These are phyloP conservation scores for Hymenoscyphus linearis DNA, from an alignment of 2,329 filamentous ascomycete species.

Conservation along the genomic window DNA sequence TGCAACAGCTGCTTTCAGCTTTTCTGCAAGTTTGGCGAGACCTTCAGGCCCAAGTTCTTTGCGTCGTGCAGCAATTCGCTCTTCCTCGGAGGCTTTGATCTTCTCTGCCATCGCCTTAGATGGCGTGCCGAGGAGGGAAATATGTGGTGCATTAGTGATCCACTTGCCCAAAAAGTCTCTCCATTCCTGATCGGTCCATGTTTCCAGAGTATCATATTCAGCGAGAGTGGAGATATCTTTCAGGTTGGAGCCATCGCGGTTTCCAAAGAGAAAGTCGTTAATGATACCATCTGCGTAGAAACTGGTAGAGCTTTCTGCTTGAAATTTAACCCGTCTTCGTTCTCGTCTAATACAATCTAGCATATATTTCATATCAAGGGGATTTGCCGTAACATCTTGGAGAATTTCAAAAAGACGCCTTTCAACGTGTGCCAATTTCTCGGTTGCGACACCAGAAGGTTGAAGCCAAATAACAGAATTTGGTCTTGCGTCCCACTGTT, in stretches of 20 bases:
- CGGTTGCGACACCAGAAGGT: constrained; percentile 79
- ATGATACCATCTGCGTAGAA: constrained; percentile 85
- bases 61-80: constrained; percentile 72
- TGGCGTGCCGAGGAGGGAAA: constrained; percentile 84
- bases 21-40: constrained; percentile 66
- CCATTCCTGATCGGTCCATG: constrained; percentile 84
- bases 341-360: constrained; percentile 80
- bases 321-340: constrained; percentile 74
- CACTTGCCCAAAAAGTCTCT: constrained; percentile 74
- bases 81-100: constrained; percentile 76
- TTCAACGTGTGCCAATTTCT: constrained; percentile 78
- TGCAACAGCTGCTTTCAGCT: constrained; percentile 75
- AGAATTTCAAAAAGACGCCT: constrained; percentile 80
- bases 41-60: constrained; percentile 77
- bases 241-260: constrained; percentile 73
- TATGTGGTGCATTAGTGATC: constrained; percentile 78
- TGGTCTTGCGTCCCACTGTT: constrained; percentile 73
- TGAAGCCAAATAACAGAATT: constrained; percentile 81
- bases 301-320: constrained; percentile 73
- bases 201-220: constrained; percentile 64
- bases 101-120: constrained; percentile 74
- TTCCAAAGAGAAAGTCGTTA: constrained; percentile 86
- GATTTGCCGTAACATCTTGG: constrained; percentile 71
- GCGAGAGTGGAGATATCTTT: constrained; percentile 49
- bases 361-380: constrained; percentile 86